Percentiles rank a stretch among this genome's conserved stretches.
Evolutionary conservation across 164 flowering plant genomes (phyloP).

Genomic region (Taxillus chinensis): DNA sequence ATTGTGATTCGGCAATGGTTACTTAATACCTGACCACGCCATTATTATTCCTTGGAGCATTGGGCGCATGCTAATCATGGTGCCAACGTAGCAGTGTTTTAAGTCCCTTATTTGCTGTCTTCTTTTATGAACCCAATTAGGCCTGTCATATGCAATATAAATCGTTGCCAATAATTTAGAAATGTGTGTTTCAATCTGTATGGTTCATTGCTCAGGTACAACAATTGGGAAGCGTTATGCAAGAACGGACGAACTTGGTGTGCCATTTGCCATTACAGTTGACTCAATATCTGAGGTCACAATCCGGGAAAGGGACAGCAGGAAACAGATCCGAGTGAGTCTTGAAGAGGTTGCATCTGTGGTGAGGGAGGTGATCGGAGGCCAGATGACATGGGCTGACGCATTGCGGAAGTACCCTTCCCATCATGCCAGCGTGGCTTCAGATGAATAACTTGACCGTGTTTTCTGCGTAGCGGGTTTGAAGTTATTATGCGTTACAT

Average conservation of each 20-base stretch:
- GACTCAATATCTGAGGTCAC: slow-evolving; percentile 68
- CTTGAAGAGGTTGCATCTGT: slow-evolving; percentile 76
- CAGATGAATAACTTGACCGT: slow-evolving; percentile 17
- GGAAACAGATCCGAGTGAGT: slow-evolving; percentile 71
- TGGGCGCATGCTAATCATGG: too few relatives aligned
- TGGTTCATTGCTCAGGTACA: slow-evolving; percentile 40
- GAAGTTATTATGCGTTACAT: too few relatives aligned
- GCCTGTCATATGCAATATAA: too few relatives aligned
- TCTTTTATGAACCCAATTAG: too few relatives aligned
- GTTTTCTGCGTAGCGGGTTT: too few relatives aligned
- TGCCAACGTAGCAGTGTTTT: too few relatives aligned
- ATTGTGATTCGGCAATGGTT: too few relatives aligned
- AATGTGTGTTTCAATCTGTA: background rate
- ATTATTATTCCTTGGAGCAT: too few relatives aligned
- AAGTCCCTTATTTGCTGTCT: too few relatives aligned
- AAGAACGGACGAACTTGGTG: slow-evolving; percentile 96
- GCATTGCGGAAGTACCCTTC: slow-evolving; percentile 56
- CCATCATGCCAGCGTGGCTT: slow-evolving; percentile 30
- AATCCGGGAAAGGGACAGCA: slow-evolving; percentile 88
- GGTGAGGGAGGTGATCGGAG: slow-evolving; percentile 74
- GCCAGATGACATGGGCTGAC: slow-evolving; percentile 69
- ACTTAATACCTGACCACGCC: too few relatives aligned
- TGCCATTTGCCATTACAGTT: slow-evolving; percentile 85
- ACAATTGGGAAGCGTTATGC: slow-evolving; percentile 94
- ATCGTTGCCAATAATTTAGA: background rate